These are phyloP conservation scores for Scalesia atractyloides DNA, from an alignment of 129 eudicot species.

Conservation along the genomic window DNA sequence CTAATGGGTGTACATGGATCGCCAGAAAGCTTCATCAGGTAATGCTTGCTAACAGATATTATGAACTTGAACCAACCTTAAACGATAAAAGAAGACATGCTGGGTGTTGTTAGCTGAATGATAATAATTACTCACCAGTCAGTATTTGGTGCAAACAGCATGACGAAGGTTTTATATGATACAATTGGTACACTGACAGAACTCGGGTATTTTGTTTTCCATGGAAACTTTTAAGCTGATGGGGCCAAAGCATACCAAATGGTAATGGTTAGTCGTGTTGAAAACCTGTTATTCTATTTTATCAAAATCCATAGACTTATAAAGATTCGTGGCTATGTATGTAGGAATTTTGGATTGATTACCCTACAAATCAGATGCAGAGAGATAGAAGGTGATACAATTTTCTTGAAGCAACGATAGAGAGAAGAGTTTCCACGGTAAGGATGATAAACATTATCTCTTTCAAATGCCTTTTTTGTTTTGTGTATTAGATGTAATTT, in stretches of 20 bases:
- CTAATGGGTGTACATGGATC: slow-evolving; percentile 4
- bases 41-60: too few relatives aligned
- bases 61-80: too few relatives aligned
- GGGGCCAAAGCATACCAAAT: slow-evolving; percentile 1
- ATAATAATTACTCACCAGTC: neutral
- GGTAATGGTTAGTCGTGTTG: slow-evolving; percentile 11
- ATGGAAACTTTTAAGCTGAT: slow-evolving; percentile 5
- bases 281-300: neutral
- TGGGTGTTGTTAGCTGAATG: neutral
- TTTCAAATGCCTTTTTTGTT: neutral
- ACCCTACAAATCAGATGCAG: neutral
- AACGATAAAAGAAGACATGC: too few relatives aligned
- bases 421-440: slow-evolving; percentile 15
- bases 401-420: slow-evolving; percentile 9
- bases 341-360: slow-evolving; percentile 9
- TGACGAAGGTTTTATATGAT: slow-evolving; percentile 11
- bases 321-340: neutral
- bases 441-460: neutral
- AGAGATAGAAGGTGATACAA: slow-evolving; percentile 10
- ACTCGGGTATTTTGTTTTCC: slow-evolving; percentile 4
- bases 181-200: slow-evolving; percentile 15
- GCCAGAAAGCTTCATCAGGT: slow-evolving; percentile 8
- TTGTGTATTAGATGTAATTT: too few relatives aligned
- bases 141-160: neutral
- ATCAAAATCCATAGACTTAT: neutral